phyloP scores from a whole-genome alignment of 345 rosid species.

The Gossypium bickii region DNA sequence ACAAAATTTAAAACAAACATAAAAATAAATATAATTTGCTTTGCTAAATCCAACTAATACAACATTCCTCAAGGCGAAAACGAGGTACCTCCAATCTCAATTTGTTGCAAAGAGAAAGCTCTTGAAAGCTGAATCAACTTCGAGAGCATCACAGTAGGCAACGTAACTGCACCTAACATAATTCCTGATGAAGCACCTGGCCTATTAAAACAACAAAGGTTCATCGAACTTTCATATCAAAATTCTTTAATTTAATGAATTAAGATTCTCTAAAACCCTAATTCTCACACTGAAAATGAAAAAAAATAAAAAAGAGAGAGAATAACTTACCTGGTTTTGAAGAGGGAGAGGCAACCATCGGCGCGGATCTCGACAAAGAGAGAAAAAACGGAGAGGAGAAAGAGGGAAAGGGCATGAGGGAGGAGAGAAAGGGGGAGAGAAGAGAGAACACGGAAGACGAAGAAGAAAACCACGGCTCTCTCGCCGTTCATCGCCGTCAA shows the following conservation, averaged over 20 bases:
- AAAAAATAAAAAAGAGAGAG: no score
- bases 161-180: conserved; percentile 71
- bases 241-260: not conserved
- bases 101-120: conserved; percentile 45
- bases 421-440: conserved; percentile 62
- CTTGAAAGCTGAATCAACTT: conserved; percentile 72
- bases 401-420: conserved; percentile 62
- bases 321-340: conserved; percentile 50
- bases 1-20: not conserved
- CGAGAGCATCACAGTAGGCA: conserved; percentile 71
- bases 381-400: conserved; percentile 49
- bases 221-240: not conserved
- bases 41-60: no score
- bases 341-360: conserved; percentile 41
- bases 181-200: conserved; percentile 89
- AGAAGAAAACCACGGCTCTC: conserved; percentile 67
- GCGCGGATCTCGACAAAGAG: conserved; percentile 60
- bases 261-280: conserved; percentile 4
- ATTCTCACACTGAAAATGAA: not conserved
- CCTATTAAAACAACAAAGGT: conserved; percentile 32
- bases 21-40: not conserved
- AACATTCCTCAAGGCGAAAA: not conserved
- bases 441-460: conserved; percentile 43
- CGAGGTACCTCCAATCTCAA: conserved; percentile 48
- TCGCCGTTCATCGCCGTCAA: conserved; percentile 59